Percentiles rank a stretch among this genome's conserved stretches.
These are phyloP conservation scores for Hypomontagnella monticulosa DNA, from an alignment of 495 filamentous ascomycete genomes.

Conservation along the genomic window DNA sequence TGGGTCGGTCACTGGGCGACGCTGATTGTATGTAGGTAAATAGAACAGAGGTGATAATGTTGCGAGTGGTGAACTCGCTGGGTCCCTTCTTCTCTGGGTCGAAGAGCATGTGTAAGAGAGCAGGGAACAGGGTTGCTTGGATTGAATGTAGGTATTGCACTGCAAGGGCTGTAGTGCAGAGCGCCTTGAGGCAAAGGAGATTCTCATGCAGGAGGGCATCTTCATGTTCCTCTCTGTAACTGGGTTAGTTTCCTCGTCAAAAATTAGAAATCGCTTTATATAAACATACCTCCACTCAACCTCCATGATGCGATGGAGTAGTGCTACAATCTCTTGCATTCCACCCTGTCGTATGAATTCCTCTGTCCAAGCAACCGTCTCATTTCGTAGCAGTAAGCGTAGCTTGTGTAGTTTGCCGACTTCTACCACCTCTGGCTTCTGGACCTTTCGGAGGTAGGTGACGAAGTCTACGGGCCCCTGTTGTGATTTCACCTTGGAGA, in stretches of 20 bases:
- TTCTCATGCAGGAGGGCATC: conserved; percentile 92
- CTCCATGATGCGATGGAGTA: conserved; percentile 89
- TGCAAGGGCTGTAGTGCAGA: conserved; percentile 89
- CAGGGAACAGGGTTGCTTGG: conserved; percentile 83
- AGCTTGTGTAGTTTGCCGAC: conserved; percentile 96
- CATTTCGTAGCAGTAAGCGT: conserved; percentile 87
- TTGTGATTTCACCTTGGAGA: conserved; percentile 64
- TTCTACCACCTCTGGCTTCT: conserved; percentile 82
- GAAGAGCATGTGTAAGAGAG: conserved; percentile 87
- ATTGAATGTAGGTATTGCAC: conserved; percentile 82
- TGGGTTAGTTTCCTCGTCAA: conserved; percentile 36
- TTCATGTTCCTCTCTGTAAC: conserved; percentile 90
- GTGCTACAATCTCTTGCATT: conserved; percentile 87
- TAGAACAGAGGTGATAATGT: conserved; percentile 84
- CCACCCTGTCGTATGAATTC: conserved; percentile 87
- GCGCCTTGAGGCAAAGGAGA: conserved; percentile 90
- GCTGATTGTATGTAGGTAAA: conserved; percentile 81
- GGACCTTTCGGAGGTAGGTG: conserved; percentile 77
- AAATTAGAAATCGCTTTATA: neutral
- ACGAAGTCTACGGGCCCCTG: conserved; percentile 81
- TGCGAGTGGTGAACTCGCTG: conserved; percentile 91
- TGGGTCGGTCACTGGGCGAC: conserved; percentile 60
- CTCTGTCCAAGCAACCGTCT: conserved; percentile 95
- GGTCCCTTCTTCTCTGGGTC: conserved; percentile 97
- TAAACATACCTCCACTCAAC: conserved; percentile 90